phyloP scores from a whole-genome alignment of 257 asterid species.

The Solanum pimpinellifolium region DNA sequence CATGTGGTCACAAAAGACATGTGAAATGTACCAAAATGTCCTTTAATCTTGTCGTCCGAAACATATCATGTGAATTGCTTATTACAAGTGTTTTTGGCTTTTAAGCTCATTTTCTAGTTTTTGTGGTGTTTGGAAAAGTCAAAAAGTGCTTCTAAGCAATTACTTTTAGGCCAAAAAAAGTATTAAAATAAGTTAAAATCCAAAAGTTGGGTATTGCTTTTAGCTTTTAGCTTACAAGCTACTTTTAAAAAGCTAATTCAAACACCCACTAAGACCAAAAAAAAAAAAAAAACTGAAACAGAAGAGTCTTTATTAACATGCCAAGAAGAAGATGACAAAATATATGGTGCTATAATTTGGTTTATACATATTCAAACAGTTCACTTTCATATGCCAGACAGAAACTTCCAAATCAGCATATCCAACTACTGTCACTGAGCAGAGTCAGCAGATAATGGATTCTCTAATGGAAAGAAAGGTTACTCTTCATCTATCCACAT shows the following conservation, averaged over 20 bases:
- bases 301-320: background rate
- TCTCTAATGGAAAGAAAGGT: background rate
- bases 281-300: background rate
- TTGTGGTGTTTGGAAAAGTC: background rate
- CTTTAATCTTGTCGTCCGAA: background rate
- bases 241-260: background rate
- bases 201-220: background rate
- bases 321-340: background rate
- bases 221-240: background rate
- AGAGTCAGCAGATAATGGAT: background rate
- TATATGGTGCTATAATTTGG: background rate
- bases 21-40: background rate
- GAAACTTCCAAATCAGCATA: background rate
- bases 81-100: background rate
- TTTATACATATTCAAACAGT: background rate
- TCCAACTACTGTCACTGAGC: background rate
- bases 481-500: background rate
- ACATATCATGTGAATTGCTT: background rate
- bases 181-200: background rate
- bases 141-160: background rate
- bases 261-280: background rate
- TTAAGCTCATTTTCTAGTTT: background rate
- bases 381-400: background rate
- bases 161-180: background rate
- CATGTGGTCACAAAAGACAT: background rate